These are phyloP conservation scores for Moesziomyces aphidis DNA, from an alignment of 1,284 basidiomycete species.

Conservation along the genomic window DNA sequence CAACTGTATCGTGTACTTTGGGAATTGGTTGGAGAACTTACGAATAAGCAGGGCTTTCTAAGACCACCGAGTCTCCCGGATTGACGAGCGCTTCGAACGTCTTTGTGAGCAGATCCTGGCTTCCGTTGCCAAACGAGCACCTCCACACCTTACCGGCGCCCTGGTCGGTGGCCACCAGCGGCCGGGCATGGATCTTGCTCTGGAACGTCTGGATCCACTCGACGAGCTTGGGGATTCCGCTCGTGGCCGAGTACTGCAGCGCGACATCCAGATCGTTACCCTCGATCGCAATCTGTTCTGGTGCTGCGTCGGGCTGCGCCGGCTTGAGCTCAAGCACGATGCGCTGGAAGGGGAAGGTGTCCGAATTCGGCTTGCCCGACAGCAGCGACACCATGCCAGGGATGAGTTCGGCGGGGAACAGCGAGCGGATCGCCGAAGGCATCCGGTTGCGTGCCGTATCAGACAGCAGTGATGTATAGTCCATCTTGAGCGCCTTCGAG, in stretches of 20 bases:
- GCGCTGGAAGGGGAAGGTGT: conserved; percentile 86
- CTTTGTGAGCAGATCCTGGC: conserved; percentile 88
- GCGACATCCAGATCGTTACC: conserved; percentile 65
- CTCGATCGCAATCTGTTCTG: conserved; percentile 41
- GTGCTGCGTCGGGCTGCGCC: neutral
- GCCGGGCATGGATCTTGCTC: conserved; percentile 75
- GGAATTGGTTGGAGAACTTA: conserved; percentile 6
- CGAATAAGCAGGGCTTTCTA: conserved; percentile 88
- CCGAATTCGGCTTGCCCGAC: conserved; percentile 79
- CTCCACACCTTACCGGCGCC: conserved; percentile 30
- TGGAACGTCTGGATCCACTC: conserved; percentile 73
- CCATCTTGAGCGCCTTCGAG: conserved; percentile 2
- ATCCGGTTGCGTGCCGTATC: conserved; percentile 40
- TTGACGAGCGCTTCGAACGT: conserved; percentile 76
- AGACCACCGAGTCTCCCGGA: conserved; percentile 81
- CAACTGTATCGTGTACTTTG: neutral
- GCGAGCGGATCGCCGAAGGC: conserved; percentile 71
- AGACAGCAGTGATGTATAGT: conserved; percentile 27
- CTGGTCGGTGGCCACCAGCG: neutral
- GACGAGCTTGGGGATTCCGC: conserved; percentile 76
- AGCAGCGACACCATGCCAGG: conserved; percentile 86
- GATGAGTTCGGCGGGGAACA: conserved; percentile 80
- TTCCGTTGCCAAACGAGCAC: conserved; percentile 82
- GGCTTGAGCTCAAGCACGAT: conserved; percentile 73
- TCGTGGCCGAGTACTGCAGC: conserved; percentile 75